phyloP scores from a whole-genome alignment of 352 stramenopile species.

The Globisporangium spiculum region DNA sequence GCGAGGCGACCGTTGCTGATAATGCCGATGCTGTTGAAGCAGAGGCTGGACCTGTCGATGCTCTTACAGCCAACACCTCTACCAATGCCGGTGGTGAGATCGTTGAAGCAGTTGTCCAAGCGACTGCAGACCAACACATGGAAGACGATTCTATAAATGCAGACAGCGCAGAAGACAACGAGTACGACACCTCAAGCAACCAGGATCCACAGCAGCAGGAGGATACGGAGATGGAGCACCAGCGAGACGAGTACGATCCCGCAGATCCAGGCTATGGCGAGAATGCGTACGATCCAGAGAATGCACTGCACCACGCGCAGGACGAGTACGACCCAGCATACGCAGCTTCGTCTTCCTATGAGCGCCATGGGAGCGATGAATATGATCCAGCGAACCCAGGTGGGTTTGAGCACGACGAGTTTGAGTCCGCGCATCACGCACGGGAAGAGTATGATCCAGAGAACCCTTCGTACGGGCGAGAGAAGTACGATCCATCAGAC shows the following conservation, averaged over 20 bases:
- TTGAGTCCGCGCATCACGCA: conserved; percentile 13
- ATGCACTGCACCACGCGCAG: conserved; percentile 21
- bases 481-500: conserved; percentile 10
- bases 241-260: conserved; percentile 27
- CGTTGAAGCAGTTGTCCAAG: neutral
- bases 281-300: conserved; percentile 23
- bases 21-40: neutral
- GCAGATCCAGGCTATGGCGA: conserved; percentile 16
- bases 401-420: conserved; percentile 7
- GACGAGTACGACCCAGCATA: conserved; percentile 31
- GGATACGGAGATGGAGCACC: neutral
- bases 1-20: neutral
- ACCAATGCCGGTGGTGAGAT: neutral
- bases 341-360: conserved; percentile 4
- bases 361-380: conserved; percentile 15
- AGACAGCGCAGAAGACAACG: neutral
- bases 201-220: conserved; percentile 4
- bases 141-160: neutral
- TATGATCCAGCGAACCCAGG: conserved; percentile 28
- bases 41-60: neutral
- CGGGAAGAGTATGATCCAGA: conserved; percentile 44
- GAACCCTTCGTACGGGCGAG: conserved; percentile 25
- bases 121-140: neutral
- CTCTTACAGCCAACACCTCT: neutral
- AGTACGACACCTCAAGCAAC: neutral